These are phyloP conservation scores for Tilletia walkeri DNA, from an alignment of 1,284 basidiomycete species.

Conservation along the genomic window DNA sequence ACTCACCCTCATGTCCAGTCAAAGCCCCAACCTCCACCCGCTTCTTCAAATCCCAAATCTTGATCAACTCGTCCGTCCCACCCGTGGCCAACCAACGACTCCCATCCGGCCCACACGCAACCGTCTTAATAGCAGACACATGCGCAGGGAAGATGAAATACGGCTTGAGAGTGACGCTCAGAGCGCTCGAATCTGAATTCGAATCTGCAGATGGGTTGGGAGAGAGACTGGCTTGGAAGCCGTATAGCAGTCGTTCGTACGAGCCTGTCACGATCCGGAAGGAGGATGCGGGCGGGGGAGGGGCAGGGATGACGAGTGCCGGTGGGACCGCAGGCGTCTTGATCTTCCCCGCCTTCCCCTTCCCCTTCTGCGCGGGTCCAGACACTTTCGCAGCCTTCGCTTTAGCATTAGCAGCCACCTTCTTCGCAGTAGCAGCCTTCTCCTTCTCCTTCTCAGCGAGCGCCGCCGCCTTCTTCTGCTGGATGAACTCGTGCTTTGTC, in stretches of 20 bases:
- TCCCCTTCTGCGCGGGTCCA: not conserved
- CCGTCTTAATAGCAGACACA: conserved; percentile 83
- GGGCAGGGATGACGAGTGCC: conserved; percentile 27
- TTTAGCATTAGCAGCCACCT: not conserved
- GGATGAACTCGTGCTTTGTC: conserved; percentile 43
- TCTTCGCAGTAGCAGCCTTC: not conserved
- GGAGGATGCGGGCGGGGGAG: conserved; percentile 23
- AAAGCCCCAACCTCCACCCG: conserved; percentile 88
- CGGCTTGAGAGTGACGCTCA: conserved; percentile 64
- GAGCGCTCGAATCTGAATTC: conserved; percentile 7
- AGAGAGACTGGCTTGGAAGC: conserved; percentile 70
- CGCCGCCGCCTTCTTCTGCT: conserved; percentile 31
- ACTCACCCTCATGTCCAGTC: conserved; percentile 81
- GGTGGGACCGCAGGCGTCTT: conserved; percentile 5
- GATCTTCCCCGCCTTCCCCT: conserved; percentile 7
- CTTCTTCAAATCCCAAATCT: conserved; percentile 91
- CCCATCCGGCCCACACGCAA: conserved; percentile 64
- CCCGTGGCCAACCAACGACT: conserved; percentile 90
- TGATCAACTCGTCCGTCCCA: conserved; percentile 89
- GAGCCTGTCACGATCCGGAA: conserved; percentile 87
- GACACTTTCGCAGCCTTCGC: not conserved
- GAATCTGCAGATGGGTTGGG: conserved; percentile 34
- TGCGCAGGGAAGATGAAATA: conserved; percentile 96
- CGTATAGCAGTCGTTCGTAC: conserved; percentile 93
- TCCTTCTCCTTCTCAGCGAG: conserved; percentile 19